These are phyloP conservation scores for Malus hybrid DNA, from an alignment of 331 rosid species.

Conservation along the genomic window DNA sequence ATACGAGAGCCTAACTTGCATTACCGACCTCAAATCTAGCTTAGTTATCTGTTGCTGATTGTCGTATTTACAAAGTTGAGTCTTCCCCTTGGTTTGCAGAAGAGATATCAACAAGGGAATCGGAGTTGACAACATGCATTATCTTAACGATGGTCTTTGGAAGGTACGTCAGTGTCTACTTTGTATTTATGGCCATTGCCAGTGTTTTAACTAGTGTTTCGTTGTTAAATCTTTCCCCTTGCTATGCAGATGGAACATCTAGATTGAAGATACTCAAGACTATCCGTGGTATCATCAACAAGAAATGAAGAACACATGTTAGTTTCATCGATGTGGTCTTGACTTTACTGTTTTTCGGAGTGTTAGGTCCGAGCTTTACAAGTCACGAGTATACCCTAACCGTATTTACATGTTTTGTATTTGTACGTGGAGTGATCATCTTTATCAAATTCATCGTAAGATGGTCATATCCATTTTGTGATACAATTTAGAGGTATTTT, in stretches of 20 bases:
- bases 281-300: background rate
- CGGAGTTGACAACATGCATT: slow-evolving; percentile 96
- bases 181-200: background rate
- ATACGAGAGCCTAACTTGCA: background rate
- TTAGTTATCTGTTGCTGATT: slow-evolving; percentile 11
- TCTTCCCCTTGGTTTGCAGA: slow-evolving; percentile 41
- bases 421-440: background rate
- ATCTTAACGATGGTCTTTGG: slow-evolving; percentile 98
- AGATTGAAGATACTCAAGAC: slow-evolving; percentile 47
- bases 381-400: background rate
- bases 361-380: background rate
- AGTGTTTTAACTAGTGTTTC: background rate
- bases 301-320: background rate
- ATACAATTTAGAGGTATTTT: background rate
- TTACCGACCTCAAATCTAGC: background rate
- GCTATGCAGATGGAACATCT: slow-evolving; percentile 71
- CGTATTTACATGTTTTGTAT: background rate
- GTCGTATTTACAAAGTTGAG: slow-evolving; percentile 12
- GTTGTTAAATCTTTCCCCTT: background rate
- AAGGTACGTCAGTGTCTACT: slow-evolving; percentile 47
- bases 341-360: background rate
- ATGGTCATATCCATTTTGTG: background rate
- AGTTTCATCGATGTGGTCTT: background rate
- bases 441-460: background rate
- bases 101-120: slow-evolving; percentile 86